A percentile compares a stretch with the other conserved stretches of the same genome.
phyloP scores from a whole-genome alignment of 1,284 basidiomycete species.

The Malassezia globosa region DNA sequence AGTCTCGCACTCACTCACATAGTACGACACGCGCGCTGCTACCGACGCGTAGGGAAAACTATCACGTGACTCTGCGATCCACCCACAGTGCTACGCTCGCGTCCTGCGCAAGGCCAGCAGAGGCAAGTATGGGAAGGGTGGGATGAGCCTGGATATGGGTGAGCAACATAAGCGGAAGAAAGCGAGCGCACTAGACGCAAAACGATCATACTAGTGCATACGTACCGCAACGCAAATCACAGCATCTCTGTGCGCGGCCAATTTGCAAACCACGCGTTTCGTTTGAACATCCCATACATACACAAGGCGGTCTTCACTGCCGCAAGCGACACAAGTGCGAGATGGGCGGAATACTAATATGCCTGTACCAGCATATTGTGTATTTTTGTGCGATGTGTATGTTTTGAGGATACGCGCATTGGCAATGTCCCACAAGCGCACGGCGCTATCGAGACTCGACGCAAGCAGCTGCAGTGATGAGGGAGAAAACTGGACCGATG shows the following conservation, averaged over 20 bases:
- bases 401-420: constrained; percentile 87
- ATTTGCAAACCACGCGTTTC: constrained; percentile 60
- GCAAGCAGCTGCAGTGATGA: constrained; percentile 78
- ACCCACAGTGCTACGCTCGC: constrained; percentile 27
- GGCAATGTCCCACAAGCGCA: constrained; percentile 86
- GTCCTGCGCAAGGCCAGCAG: constrained; percentile 30
- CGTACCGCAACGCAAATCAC: constrained; percentile 21
- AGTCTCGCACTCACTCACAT: too few species aligned
- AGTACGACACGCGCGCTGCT: too few species aligned
- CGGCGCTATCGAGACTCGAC: constrained; percentile 79
- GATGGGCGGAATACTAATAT: constrained; percentile 11
- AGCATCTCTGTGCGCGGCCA: constrained; percentile 63
- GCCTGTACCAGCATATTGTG: constrained; percentile 55
- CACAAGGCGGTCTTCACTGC: constrained; percentile 77
- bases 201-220: neutral
- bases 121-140: constrained; percentile 24
- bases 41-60: constrained; percentile 5
- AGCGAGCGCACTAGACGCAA: neutral
- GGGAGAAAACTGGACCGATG: constrained; percentile 75
- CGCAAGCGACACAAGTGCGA: constrained; percentile 56
- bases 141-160: constrained; percentile 24
- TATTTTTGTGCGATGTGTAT: constrained; percentile 69
- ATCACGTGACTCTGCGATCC: constrained; percentile 14
- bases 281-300: constrained; percentile 85
- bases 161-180: too few species aligned